Percentiles rank a stretch among this genome's conserved stretches.
Evolutionary conservation across 352 stramenopile species (phyloP).

Genomic region (Pythium sp.): DNA sequence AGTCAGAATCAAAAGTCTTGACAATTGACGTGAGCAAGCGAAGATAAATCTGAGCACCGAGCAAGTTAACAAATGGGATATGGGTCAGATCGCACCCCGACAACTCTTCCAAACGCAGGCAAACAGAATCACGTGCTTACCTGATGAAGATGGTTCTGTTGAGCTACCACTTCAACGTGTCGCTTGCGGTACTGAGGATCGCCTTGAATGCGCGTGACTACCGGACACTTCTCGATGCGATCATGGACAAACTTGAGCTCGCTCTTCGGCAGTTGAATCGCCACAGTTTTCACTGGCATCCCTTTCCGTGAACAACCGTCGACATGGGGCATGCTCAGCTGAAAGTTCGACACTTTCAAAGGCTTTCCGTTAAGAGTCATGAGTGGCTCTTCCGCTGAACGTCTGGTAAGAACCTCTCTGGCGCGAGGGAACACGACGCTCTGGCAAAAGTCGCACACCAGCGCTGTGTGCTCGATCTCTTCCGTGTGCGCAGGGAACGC

Average conservation of each 20-base stretch:
- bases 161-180: constrained; percentile 38
- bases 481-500: constrained; percentile 60
- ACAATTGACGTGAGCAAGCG: constrained; percentile 58
- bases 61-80: constrained; percentile 3
- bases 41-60: constrained; percentile 53
- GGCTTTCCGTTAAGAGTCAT: constrained; percentile 50
- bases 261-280: constrained; percentile 79
- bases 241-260: constrained; percentile 86
- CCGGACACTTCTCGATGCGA: constrained; percentile 69
- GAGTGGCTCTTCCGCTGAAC: constrained; percentile 49
- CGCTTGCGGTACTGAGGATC: constrained; percentile 67
- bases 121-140: constrained; percentile 21
- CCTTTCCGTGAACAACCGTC: constrained; percentile 75
- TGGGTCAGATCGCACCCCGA: background rate
- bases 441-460: constrained; percentile 69
- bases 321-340: constrained; percentile 87
- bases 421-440: constrained; percentile 77
- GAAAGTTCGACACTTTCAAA: constrained; percentile 81
- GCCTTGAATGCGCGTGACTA: constrained; percentile 47
- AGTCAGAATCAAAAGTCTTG: constrained; percentile 52
- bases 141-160: constrained; percentile 82
- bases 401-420: constrained; percentile 61
- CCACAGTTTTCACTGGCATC: constrained; percentile 70
- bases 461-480: constrained; percentile 70
- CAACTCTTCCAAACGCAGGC: background rate